phyloP scores from a whole-genome alignment of 2,329 filamentous ascomycete genomes.

The Catunica adiposa region DNA sequence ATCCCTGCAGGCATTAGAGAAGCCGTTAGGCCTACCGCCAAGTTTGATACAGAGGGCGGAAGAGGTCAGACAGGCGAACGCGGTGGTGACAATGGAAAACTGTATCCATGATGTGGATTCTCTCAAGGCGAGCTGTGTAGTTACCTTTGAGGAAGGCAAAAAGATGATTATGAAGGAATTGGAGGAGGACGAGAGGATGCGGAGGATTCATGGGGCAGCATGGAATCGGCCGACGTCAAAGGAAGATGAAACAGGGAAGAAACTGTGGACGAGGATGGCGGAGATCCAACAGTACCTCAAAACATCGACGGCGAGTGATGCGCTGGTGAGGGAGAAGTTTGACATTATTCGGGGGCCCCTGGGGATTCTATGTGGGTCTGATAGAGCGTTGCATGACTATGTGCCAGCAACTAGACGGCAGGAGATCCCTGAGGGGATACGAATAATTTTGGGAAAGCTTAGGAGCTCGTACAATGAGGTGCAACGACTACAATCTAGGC shows the following conservation, averaged over 20 bases:
- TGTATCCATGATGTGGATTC: slow-evolving; percentile 83
- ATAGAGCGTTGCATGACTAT: slow-evolving; percentile 68
- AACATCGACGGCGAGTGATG: slow-evolving; percentile 38
- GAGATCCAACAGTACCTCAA: slow-evolving; percentile 83
- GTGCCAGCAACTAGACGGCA: slow-evolving; percentile 73
- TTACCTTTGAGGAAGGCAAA: slow-evolving; percentile 68
- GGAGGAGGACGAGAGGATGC: slow-evolving; percentile 62
- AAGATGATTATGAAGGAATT: slow-evolving; percentile 63
- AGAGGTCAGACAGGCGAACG: slow-evolving; percentile 82
- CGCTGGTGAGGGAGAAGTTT: slow-evolving; percentile 59
- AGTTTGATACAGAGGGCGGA: slow-evolving; percentile 79
- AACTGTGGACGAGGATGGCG: slow-evolving; percentile 55
- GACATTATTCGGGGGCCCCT: slow-evolving; percentile 59
- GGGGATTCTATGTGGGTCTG: slow-evolving; percentile 58
- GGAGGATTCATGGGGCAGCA: slow-evolving; percentile 64
- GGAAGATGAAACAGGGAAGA: slow-evolving; percentile 46
- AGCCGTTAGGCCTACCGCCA: slow-evolving; percentile 77
- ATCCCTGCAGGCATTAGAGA: slow-evolving; percentile 84
- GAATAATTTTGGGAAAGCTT: slow-evolving; percentile 60
- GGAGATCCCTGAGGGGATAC: slow-evolving; percentile 64
- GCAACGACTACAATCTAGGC: slow-evolving; percentile 61
- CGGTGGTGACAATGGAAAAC: slow-evolving; percentile 56
- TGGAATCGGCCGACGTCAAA: slow-evolving; percentile 61
- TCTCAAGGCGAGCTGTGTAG: slow-evolving; percentile 62
- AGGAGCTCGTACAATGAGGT: slow-evolving; percentile 74